phyloP scores from a whole-genome alignment of 768 basidiomycete species.

The Galerina marginata region DNA sequence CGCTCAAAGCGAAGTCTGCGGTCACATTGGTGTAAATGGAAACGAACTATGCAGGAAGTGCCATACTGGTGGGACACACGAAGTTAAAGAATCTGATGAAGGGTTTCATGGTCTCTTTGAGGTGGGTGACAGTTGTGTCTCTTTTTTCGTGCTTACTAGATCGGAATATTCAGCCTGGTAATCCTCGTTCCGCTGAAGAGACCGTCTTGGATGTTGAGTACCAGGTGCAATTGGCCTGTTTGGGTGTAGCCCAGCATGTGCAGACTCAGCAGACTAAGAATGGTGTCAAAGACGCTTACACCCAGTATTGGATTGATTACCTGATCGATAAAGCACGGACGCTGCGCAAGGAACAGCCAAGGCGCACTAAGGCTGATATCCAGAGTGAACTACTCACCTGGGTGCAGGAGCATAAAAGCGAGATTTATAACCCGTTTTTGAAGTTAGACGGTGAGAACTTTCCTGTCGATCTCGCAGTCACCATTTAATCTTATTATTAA shows the following conservation, averaged over 20 bases:
- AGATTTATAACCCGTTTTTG: conserved; percentile 39
- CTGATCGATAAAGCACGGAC: no score
- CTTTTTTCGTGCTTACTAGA: not conserved
- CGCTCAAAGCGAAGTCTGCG: conserved; percentile 37
- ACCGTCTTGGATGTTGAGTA: no score
- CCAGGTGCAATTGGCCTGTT: no score
- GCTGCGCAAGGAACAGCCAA: no score
- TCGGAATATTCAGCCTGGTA: not conserved
- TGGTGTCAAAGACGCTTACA: no score
- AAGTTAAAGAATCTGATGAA: conserved; percentile 26
- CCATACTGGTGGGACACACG: conserved; percentile 4
- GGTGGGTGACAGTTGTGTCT: conserved; percentile 13
- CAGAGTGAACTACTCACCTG: conserved; percentile 31
- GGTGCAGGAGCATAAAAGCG: conserved; percentile 26
- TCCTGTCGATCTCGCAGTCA: no score
- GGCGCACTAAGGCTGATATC: conserved; percentile 21
- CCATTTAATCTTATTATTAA: conserved; percentile 4
- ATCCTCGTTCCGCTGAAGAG: conserved; percentile 21
- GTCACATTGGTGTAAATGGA: conserved; percentile 45
- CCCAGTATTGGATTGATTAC: no score
- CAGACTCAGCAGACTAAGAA: no score
- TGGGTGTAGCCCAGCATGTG: no score
- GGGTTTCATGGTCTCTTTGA: conserved; percentile 33
- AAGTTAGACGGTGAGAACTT: conserved; percentile 25
- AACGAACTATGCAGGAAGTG: conserved; percentile 48